Base-by-base conservation (phyloP, 2,329 filamentous ascomycete genomes). In the Aspergillus puulaauensis region DNA sequence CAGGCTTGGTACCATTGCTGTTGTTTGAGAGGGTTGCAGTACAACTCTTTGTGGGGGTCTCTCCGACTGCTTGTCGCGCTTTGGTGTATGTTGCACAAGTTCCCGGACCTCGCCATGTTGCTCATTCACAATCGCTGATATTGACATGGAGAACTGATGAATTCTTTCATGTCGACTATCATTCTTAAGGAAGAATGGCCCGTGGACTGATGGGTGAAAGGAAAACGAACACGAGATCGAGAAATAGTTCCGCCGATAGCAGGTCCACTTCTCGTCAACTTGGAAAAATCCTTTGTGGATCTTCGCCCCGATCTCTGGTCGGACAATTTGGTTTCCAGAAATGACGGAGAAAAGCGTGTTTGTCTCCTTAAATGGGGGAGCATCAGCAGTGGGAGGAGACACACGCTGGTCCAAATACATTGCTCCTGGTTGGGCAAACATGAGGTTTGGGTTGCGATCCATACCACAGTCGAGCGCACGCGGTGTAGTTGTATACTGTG, bases 211-310 rank as follows among this genome's bases (percentile, higher is more conserved):
- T 75, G 89, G 90, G 41, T 81, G 80, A 23, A 96, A 77, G 12
- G 83, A 83, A 74, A 88, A 96, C 3, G 89, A 90, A 72, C 90
- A 93, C 52, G 88, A 85, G 53, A 95, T 91, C 0, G 90, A 88
- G 71, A 96, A 95, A 75, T 96, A 96, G 72, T 96, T 96, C 44
- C 93, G 84, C 35, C 92, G 83, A 71, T 96, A 96, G 76, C 92
- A 96, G 0, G 92, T 96, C 91, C 91, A 96, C 66, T 93, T 90
- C 17, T 84, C 82, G 55, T 96, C 92, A 3, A 83, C 83, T 37
- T 87, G 79, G 71, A 96, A 96, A 76, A 96, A 96, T 0, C 92
- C 92, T 67, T 96, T 96, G 72, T 96, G 90, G 59, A 96, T 91
- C 66, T 86, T 88, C 37, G 90, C 90, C 31, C 87, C 82, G 62